phyloP scores from a whole-genome alignment of 2,329 filamentous ascomycete species.

The Domatiomyces catenatus region DNA sequence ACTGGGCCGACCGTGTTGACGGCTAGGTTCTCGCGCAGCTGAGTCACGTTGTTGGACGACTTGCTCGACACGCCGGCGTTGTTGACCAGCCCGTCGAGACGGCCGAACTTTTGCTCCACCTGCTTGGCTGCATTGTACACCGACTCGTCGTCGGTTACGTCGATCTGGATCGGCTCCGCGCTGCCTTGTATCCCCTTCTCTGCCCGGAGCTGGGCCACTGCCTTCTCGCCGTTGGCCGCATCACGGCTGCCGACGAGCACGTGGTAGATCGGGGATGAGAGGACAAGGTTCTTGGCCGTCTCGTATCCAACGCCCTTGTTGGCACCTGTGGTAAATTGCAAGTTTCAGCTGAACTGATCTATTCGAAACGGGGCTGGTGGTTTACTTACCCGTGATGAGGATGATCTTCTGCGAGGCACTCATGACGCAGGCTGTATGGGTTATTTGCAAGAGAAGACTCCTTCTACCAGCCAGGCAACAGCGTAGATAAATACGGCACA shows the following conservation, averaged over 20 bases:
- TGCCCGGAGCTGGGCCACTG: constrained; percentile 6
- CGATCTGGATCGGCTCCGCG: constrained; percentile 20
- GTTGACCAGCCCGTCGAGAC: constrained; percentile 23
- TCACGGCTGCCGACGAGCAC: constrained; percentile 11
- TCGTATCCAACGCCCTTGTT: constrained; percentile 20
- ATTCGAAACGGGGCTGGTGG: too few relatives aligned
- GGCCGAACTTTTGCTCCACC: constrained; percentile 18
- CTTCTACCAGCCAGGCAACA: too few relatives aligned
- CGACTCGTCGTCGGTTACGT: constrained; percentile 20
- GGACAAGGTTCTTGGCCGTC: constrained; percentile 14
- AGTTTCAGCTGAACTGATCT: too few relatives aligned
- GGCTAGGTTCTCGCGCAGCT: constrained; percentile 9
- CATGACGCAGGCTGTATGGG: too few relatives aligned
- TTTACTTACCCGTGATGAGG: constrained; percentile 2
- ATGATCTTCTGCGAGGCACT: background rate
- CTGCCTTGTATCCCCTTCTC: constrained; percentile 4
- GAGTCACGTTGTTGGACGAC: constrained; percentile 4
- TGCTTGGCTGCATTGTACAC: constrained; percentile 19
- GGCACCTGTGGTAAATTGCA: constrained; percentile 16
- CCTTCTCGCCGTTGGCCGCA: constrained; percentile 6
- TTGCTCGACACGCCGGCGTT: constrained; percentile 19
- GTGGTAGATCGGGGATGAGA: constrained; percentile 15
- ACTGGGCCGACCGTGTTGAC: constrained; percentile 15
- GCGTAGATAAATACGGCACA: too few relatives aligned
- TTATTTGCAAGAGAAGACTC: too few relatives aligned